Evolutionary conservation across 2,329 filamentous ascomycete species (phyloP).

Genomic region (Exophiala mesophila): DNA sequence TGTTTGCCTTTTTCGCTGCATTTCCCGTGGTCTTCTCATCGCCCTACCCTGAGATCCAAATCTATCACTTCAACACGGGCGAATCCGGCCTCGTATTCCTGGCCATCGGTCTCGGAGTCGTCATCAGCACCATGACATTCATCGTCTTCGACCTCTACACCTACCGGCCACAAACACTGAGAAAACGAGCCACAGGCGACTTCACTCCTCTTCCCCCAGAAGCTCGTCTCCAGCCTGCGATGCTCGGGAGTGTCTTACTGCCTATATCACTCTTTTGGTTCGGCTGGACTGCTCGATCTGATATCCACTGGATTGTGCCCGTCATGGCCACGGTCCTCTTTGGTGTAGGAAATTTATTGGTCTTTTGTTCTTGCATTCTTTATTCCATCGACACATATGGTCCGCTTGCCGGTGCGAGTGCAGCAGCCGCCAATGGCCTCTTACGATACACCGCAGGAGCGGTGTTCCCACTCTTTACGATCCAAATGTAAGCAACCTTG

Average conservation of each 20-base stretch:
- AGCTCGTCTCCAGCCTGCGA: slow-evolving; percentile 44
- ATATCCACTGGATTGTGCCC: slow-evolving; percentile 38
- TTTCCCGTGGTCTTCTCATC: slow-evolving; percentile 74
- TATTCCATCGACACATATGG: slow-evolving; percentile 32
- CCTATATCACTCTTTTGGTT: slow-evolving; percentile 47
- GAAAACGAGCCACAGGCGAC: slow-evolving; percentile 11
- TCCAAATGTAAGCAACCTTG: slow-evolving; percentile 30
- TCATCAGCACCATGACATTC: slow-evolving; percentile 45
- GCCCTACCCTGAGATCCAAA: slow-evolving; percentile 28
- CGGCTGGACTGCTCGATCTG: slow-evolving; percentile 38
- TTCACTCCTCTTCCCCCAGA: slow-evolving; percentile 40
- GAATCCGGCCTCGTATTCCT: slow-evolving; percentile 72
- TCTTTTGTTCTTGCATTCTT: slow-evolving; percentile 44
- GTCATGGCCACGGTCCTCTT: slow-evolving; percentile 27
- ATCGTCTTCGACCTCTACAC: slow-evolving; percentile 22
- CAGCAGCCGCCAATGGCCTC: slow-evolving; percentile 33
- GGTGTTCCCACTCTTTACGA: slow-evolving; percentile 35
- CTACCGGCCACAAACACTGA: slow-evolving; percentile 21
- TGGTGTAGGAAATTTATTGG: slow-evolving; percentile 28
- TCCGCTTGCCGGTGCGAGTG: slow-evolving; percentile 28
- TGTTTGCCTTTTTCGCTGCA: slow-evolving; percentile 81
- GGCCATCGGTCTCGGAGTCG: slow-evolving; percentile 67
- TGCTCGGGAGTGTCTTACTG: slow-evolving; percentile 46
- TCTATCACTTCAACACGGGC: slow-evolving; percentile 65
- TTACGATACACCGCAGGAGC: slow-evolving; percentile 32